Conservation (phyloP, 2,329 filamentous ascomycete species). For the Aspergillus ustus region DNA sequence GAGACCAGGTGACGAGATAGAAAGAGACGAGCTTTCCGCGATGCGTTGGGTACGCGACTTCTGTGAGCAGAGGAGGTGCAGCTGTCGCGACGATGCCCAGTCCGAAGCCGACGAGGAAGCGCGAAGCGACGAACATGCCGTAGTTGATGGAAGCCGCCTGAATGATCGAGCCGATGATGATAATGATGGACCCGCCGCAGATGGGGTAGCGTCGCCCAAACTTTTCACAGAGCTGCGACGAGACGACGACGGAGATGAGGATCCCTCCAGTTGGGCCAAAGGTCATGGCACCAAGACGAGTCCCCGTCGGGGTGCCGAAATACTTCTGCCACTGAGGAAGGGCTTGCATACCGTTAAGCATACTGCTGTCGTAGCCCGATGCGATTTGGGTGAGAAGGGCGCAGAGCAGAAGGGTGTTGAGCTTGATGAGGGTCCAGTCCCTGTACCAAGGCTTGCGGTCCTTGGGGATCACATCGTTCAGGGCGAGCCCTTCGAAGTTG, state of each 20-base stretch:
- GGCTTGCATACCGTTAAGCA: conserved; percentile 56
- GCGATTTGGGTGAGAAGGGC: conserved; percentile 40
- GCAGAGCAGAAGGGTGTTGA: conserved; percentile 27
- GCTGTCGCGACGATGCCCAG: conserved; percentile 25
- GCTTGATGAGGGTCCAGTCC: conserved; percentile 19
- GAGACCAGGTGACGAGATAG: conserved; percentile 24
- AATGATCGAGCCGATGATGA: conserved; percentile 30
- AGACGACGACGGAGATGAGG: conserved; percentile 26
- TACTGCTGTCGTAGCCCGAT: conserved; percentile 53
- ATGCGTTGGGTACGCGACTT: conserved; percentile 31
- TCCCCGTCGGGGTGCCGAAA: conserved; percentile 22
- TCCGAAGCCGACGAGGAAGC: conserved; percentile 31
- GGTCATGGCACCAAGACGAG: conserved; percentile 16
- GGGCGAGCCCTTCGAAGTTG: conserved; percentile 18
- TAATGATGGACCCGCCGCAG: conserved; percentile 49
- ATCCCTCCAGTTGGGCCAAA: conserved; percentile 16
- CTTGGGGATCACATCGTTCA: conserved; percentile 19
- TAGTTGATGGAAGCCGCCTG: conserved; percentile 30
- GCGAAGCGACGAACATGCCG: conserved; percentile 30
- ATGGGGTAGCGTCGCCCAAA: conserved; percentile 26
- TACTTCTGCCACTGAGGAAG: conserved; percentile 49
- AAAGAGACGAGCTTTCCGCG: conserved; percentile 28
- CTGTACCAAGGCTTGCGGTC: conserved; percentile 17
- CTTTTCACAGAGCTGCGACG: conserved; percentile 25
- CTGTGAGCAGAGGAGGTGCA: conserved; percentile 30